Percentiles rank a stretch among this genome's conserved stretches.
These are phyloP conservation scores for Euphorbia celastroides DNA, from an alignment of 441 rosid species.

Conservation along the genomic window DNA sequence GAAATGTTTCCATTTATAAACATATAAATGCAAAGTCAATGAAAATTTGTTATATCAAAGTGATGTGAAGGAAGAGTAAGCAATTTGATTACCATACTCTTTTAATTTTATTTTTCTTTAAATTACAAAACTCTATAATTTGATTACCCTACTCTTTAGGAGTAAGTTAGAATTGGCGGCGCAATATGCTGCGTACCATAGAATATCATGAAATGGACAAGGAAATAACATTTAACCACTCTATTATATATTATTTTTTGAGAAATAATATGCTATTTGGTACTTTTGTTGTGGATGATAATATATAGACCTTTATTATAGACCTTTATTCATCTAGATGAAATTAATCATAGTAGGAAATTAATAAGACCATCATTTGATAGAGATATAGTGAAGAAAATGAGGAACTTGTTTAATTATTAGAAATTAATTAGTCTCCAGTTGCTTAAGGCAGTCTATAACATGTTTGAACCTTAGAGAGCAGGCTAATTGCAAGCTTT, in stretches of 20 bases:
- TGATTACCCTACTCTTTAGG: conserved; percentile 12
- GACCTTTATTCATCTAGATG: too few species aligned
- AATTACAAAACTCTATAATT: not conserved
- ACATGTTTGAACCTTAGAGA: conserved; percentile 5
- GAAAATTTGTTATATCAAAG: conserved; percentile 23
- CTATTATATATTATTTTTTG: not conserved
- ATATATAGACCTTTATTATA: too few species aligned
- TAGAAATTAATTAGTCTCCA: not conserved
- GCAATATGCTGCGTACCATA: conserved; percentile 19
- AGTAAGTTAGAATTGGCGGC: conserved; percentile 34
- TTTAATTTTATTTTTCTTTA: not conserved
- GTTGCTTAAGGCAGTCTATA: too few species aligned
- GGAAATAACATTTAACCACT: conserved; percentile 16
- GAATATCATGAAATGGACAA: conserved; percentile 17
- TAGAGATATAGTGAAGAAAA: not conserved
- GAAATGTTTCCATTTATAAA: not conserved
- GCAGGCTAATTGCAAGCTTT: not conserved
- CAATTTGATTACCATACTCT: conserved; percentile 9
- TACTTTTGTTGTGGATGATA: not conserved
- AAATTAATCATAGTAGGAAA: too few species aligned
- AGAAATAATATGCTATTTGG: not conserved
- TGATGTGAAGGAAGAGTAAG: conserved; percentile 22
- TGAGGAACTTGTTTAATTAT: not conserved
- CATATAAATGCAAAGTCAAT: conserved; percentile 9
- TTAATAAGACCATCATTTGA: not conserved